Conservation (phyloP, 768 basidiomycete species). For the Hirschioporus abietinus region DNA sequence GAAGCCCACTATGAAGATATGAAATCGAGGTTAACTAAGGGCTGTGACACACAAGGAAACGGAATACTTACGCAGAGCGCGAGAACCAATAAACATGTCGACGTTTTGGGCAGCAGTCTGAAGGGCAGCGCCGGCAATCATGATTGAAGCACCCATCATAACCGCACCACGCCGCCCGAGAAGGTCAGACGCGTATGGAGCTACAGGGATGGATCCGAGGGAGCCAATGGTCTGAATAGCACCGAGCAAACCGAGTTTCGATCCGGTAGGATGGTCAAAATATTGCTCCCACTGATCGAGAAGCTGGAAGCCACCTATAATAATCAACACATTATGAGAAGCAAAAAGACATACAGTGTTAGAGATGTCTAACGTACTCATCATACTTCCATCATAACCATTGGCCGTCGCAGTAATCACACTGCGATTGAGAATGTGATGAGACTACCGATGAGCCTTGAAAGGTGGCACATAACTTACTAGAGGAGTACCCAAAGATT, state of each 20-base stretch:
- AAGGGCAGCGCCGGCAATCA: conserved; percentile 9
- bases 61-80: background rate
- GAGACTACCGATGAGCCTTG: background rate
- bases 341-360: background rate
- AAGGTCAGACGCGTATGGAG: conserved; percentile 15
- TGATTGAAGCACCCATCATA: conserved; percentile 10
- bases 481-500: conserved; percentile 18
- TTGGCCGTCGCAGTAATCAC: background rate
- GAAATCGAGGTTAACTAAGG: background rate
- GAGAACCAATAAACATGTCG: conserved; percentile 8
- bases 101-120: conserved; percentile 10
- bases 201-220: conserved; percentile 15
- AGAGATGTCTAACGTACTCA: background rate
- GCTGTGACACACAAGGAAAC: background rate
- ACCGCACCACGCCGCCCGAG: conserved; percentile 14
- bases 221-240: conserved; percentile 13
- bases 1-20: conserved; percentile 12
- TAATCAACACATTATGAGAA: background rate
- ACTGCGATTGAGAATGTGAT: background rate
- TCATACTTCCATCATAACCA: background rate
- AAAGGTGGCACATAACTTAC: conserved; percentile 2
- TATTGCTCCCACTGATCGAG: conserved; percentile 12
- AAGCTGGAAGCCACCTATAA: conserved; percentile 14
- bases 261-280: conserved; percentile 2
- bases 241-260: background rate